Percentiles rank a stretch among this genome's conserved stretches.
These are phyloP conservation scores for Polygonum maritimum DNA, from an alignment of 148 eudicot species.

Conservation along the genomic window DNA sequence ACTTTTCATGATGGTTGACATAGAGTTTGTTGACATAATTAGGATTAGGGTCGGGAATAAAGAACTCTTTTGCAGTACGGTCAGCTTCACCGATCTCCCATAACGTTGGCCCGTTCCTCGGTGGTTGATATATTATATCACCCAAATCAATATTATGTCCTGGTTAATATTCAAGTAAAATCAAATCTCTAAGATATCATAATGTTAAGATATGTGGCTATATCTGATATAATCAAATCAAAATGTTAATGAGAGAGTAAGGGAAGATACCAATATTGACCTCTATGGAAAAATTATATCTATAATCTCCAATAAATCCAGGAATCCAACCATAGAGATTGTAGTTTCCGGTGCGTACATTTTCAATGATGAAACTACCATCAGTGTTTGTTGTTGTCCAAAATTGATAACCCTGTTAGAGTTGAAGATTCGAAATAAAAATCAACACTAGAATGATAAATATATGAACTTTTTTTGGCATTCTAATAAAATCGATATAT, in stretches of 20 bases:
- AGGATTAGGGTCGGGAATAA: slow-evolving; percentile 33
- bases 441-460: not conserved
- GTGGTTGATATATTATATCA: slow-evolving; percentile 55
- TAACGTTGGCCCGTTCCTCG: slow-evolving; percentile 68
- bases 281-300: too few species aligned
- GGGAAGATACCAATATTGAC: too few species aligned
- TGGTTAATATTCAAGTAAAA: slow-evolving; percentile 5
- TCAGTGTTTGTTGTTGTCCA: slow-evolving; percentile 53
- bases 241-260: too few species aligned
- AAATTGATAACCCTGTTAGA: slow-evolving; percentile 54
- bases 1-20: slow-evolving; percentile 36
- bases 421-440: not conserved
- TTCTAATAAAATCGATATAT: too few species aligned
- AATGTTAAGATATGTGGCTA: too few species aligned
- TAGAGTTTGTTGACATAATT: slow-evolving; percentile 34
- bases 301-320: slow-evolving; percentile 66
- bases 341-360: slow-evolving; percentile 42
- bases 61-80: slow-evolving; percentile 63
- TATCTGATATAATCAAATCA: too few species aligned
- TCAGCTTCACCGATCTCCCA: slow-evolving; percentile 90
- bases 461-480: too few species aligned
- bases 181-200: too few species aligned
- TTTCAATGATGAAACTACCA: slow-evolving; percentile 46
- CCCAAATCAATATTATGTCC: slow-evolving; percentile 56
- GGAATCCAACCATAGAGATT: slow-evolving; percentile 59